phyloP scores from a whole-genome alignment of 441 rosid genomes.

The Eutrema salsugineum region DNA sequence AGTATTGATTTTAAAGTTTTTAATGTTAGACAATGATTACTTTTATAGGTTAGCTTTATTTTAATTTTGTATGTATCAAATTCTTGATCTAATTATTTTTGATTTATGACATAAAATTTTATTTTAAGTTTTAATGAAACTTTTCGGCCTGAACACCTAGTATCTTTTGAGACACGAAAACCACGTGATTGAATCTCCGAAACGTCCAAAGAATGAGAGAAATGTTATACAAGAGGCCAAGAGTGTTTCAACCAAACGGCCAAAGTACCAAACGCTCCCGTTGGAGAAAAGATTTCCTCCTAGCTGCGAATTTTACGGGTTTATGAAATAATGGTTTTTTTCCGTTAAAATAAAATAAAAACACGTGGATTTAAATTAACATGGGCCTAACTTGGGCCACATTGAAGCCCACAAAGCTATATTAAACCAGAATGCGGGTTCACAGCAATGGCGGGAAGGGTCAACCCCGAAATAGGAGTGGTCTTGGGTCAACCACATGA shows the following conservation, averaged over 20 bases:
- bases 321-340: background rate
- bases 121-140: no score
- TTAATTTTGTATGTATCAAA: no score
- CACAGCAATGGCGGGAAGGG: background rate
- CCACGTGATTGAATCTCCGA: conserved; percentile 16
- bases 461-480: conserved; percentile 1
- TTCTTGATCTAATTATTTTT: no score
- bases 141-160: no score
- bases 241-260: background rate
- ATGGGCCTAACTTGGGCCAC: conserved; percentile 13
- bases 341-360: no score
- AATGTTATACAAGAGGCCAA: background rate
- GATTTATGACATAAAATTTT: no score
- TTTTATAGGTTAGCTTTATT: no score
- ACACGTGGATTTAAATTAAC: background rate
- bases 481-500: background rate
- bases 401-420: background rate
- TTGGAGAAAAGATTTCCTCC: conserved; percentile 6
- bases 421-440: background rate
- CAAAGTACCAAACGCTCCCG: conserved; percentile 2
- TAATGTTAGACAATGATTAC: no score
- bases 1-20: no score
- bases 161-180: conserved; percentile 20
- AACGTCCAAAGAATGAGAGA: background rate
- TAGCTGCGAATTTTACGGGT: conserved; percentile 12